A percentile compares a stretch with the other conserved stretches of the same genome.
These are phyloP conservation scores for Rhazya stricta DNA, from an alignment of 257 asterid species.

Conservation along the genomic window DNA sequence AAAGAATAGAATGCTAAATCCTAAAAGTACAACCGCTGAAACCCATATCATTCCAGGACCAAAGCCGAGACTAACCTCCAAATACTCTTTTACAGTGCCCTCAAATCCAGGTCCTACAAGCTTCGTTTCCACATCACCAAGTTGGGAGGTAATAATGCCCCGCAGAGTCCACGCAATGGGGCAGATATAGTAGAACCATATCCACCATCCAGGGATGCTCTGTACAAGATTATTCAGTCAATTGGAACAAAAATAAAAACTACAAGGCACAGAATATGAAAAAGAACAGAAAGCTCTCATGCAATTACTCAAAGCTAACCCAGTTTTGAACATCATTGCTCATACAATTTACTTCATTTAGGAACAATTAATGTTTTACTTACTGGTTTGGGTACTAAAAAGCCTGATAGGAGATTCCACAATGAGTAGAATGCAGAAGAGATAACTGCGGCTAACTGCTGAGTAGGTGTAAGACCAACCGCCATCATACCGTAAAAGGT, in stretches of 20 bases:
- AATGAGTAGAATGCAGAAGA: conserved; percentile 56
- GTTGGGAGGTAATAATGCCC: conserved; percentile 75
- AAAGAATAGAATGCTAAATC: conserved; percentile 50
- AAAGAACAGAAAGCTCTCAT: neutral
- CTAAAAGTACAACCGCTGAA: conserved; percentile 42
- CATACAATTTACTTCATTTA: neutral
- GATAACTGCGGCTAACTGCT: conserved; percentile 44
- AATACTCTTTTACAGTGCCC: conserved; percentile 64
- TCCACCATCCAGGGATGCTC: conserved; percentile 86
- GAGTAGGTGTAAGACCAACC: conserved; percentile 59
- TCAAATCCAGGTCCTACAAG: conserved; percentile 49
- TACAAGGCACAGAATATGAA: neutral
- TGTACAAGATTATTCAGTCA: conserved; percentile 15
- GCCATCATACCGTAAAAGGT: conserved; percentile 71
- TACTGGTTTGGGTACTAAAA: conserved; percentile 58
- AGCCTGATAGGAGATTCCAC: conserved; percentile 68
- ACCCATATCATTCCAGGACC: conserved; percentile 52
- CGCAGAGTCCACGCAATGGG: conserved; percentile 77
- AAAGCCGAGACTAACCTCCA: conserved; percentile 46
- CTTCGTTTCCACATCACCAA: conserved; percentile 61
- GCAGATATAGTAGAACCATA: conserved; percentile 84
- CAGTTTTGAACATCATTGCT: neutral
- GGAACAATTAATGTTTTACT: conserved; percentile 15
- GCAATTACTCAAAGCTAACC: neutral
- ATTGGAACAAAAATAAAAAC: too few species aligned